These are phyloP conservation scores for Atkinsonella hypoxylon DNA, from an alignment of 2,329 filamentous ascomycete species.

Conservation along the genomic window DNA sequence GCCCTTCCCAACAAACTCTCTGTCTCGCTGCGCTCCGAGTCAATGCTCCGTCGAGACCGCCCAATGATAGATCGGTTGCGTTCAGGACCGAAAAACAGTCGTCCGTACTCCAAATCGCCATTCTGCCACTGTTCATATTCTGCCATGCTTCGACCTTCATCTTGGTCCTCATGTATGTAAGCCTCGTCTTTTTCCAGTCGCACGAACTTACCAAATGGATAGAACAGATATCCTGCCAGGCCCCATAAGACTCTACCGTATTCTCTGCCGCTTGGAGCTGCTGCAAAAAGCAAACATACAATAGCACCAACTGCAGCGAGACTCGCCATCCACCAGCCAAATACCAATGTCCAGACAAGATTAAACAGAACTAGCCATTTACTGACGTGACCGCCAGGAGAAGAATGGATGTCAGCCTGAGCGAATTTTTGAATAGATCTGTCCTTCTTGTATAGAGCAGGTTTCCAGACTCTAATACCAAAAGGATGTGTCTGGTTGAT, in stretches of 20 bases:
- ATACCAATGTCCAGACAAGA: constrained; percentile 75
- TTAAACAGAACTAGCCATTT: constrained; percentile 82
- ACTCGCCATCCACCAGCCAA: constrained; percentile 91
- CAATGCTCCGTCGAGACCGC: constrained; percentile 75
- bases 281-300: constrained; percentile 68
- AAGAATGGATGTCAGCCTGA: constrained; percentile 92
- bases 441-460: constrained; percentile 93
- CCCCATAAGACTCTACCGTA: constrained; percentile 82
- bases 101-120: constrained; percentile 88
- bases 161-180: constrained; percentile 87
- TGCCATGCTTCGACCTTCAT: constrained; percentile 91
- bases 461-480: constrained; percentile 98
- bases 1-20: constrained; percentile 70
- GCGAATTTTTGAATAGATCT: constrained; percentile 93
- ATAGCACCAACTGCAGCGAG: constrained; percentile 63
- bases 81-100: constrained; percentile 87
- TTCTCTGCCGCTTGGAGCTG: constrained; percentile 66
- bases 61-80: constrained; percentile 70
- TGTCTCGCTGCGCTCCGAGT: constrained; percentile 72
- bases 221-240: constrained; percentile 76
- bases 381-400: constrained; percentile 77
- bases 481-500: constrained; percentile 99
- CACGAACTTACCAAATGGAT: constrained; percentile 95
- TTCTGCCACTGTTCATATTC: constrained; percentile 99
- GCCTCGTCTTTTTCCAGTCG: constrained; percentile 87